Base-by-base conservation (phyloP, 352 stramenopile genomes). In the Globisporangium rhizosaccharum region DNA sequence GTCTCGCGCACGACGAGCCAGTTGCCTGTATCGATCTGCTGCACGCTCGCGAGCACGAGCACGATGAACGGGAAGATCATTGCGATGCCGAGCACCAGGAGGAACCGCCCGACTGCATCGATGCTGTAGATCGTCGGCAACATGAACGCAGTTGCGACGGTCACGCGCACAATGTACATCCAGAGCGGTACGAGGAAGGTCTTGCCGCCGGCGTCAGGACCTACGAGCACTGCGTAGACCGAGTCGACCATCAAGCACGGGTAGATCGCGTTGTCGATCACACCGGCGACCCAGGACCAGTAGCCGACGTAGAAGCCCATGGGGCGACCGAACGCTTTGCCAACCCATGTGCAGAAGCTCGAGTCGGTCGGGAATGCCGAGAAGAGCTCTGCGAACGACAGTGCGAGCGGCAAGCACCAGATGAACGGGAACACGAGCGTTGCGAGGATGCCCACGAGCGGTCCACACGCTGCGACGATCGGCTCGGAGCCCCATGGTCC, bases 191-290 rank as follows among this genome's bases (percentile, higher is more conserved):
- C 73, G n/a, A 85, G 55, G 54, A 80, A 66, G 5, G 59, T 56
- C 23, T 88, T 54, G 90, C 61, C 41, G 12, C 26, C 56, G 23
- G 23, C 61, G 3, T 36, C 64, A 6, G 55, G 61, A 11, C 63
- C 59, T 12, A 52, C 51, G 28, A 81, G 59, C 15, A 87, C 53
- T 12, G 72, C 66, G 49, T 70, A 61, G 30, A 89, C 57, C 18
- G 82, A 87, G 67, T 92, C 83, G 45, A 91, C 83, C 44, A 90
- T 87, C 1, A 94, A 63, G 61, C 85, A 90, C 9, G 85, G 85
- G 54, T 92, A 94, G 67, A 92, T 90, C 52, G 83, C 80, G 41
- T 89, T 92, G 66, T 92, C 84, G 57, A 92, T 92, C 51, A 93
- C 84, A 39, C 79, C 83, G 14, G 69, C 72, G 20, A 92, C 61